Percentiles rank a stretch among this genome's conserved stretches.
Evolutionary conservation across 2,329 filamentous ascomycete genomes (phyloP).

Genomic region (Periconia sp.): DNA sequence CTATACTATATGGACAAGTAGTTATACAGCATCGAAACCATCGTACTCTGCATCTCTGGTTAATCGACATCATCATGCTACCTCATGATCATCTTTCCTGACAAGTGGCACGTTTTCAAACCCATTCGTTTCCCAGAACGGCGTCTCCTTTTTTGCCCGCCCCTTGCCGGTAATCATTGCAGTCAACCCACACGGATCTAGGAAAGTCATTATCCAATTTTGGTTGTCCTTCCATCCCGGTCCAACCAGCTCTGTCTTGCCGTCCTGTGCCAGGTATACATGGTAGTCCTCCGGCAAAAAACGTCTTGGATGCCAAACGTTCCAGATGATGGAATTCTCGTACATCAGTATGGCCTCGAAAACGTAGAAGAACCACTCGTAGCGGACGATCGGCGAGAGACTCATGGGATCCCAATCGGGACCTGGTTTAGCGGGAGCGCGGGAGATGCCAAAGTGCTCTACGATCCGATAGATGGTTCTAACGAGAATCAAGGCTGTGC

Average conservation of each 20-base stretch:
- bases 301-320: constrained; percentile 56
- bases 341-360: constrained; percentile 60
- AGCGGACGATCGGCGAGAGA: constrained; percentile 43
- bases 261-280: constrained; percentile 51
- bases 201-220: constrained; percentile 30
- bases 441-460: constrained; percentile 58
- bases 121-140: constrained; percentile 30
- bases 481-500: constrained; percentile 49
- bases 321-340: constrained; percentile 55
- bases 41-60: no score
- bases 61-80: no score
- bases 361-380: constrained; percentile 59
- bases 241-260: constrained; percentile 22
- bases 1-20: no score
- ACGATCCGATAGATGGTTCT: constrained; percentile 59
- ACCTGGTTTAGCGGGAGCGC: constrained; percentile 47
- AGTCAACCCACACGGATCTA: constrained; percentile 27
- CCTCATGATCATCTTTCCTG: background rate
- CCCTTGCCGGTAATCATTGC: constrained; percentile 5
- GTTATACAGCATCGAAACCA: no score
- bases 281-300: constrained; percentile 57
- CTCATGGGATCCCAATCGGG: constrained; percentile 36
- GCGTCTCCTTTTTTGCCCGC: constrained; percentile 13
- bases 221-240: constrained; percentile 29
- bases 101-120: constrained; percentile 11